phyloP scores from a whole-genome alignment of 306 rosid genomes.

The Comarum palustre region DNA sequence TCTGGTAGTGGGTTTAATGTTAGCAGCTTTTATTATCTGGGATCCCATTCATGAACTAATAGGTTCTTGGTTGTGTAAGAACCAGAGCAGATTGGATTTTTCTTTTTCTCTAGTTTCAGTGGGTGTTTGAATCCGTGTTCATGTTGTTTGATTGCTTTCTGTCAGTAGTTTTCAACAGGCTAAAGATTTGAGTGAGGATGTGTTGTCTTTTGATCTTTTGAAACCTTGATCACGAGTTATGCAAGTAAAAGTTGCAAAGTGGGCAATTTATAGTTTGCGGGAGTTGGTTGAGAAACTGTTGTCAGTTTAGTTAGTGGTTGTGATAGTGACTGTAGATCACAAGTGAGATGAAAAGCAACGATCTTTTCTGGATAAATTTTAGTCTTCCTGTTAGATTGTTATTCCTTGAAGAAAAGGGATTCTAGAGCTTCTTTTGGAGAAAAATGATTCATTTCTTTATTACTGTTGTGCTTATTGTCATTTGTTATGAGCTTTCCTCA shows the following conservation, averaged over 20 bases:
- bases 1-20: not conserved
- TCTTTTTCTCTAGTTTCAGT: not conserved
- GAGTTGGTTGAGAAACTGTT: not conserved
- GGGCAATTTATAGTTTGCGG: not conserved
- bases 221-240: slow-evolving; percentile 5
- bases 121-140: not conserved
- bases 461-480: not conserved
- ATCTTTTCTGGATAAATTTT: not conserved
- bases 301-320: not conserved
- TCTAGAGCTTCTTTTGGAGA: not conserved
- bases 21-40: slow-evolving; percentile 16
- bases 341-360: not conserved
- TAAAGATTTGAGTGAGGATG: not conserved
- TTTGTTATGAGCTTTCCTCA: not conserved
- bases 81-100: slow-evolving; percentile 1
- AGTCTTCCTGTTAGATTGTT: not conserved
- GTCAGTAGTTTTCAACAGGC: slow-evolving; percentile 4
- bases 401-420: not conserved
- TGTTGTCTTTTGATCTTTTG: not conserved
- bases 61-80: not conserved
- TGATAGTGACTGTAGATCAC: not conserved
- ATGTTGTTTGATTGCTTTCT: slow-evolving; percentile 12
- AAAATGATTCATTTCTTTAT: not conserved
- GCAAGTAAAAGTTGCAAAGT: not conserved
- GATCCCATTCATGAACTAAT: slow-evolving; percentile 3